Evolutionary conservation across 495 filamentous ascomycete species (phyloP).

Genomic region (Podospora australis): DNA sequence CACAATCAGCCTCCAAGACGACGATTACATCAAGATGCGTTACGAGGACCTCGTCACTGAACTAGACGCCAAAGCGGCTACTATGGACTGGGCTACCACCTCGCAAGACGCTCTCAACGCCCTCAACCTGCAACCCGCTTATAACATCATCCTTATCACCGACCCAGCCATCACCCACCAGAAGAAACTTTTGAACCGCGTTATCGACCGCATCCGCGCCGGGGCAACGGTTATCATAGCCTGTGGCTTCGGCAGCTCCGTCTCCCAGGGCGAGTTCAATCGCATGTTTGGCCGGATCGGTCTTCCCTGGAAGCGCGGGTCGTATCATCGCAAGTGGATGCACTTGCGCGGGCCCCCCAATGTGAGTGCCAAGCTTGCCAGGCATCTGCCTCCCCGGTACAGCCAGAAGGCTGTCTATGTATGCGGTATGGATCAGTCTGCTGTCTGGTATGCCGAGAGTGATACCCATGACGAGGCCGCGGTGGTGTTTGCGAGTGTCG

Average conservation of each 20-base stretch:
- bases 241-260: conserved; percentile 27
- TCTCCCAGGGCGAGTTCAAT: conserved; percentile 14
- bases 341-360: conserved; percentile 17
- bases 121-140: conserved; percentile 7
- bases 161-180: conserved; percentile 11
- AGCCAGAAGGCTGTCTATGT: conserved; percentile 42
- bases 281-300: conserved; percentile 24
- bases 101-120: conserved; percentile 2
- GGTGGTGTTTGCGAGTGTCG: conserved; percentile 30
- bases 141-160: conserved; percentile 16
- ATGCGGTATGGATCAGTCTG: conserved; percentile 24
- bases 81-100: conserved; percentile 1
- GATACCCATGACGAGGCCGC: conserved; percentile 19
- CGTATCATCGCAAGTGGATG: conserved; percentile 21
- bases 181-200: conserved; percentile 8
- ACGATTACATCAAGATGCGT: not conserved
- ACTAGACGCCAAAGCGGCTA: conserved; percentile 1
- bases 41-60: not conserved
- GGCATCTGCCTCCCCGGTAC: conserved; percentile 28
- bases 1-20: not conserved
- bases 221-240: conserved; percentile 27
- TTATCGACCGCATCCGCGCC: conserved; percentile 12
- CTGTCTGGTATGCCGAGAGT: conserved; percentile 13
- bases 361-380: conserved; percentile 9
- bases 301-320: conserved; percentile 34